phyloP scores from a whole-genome alignment of 2,329 filamentous ascomycete species.

The Aspergillus bombycis region DNA sequence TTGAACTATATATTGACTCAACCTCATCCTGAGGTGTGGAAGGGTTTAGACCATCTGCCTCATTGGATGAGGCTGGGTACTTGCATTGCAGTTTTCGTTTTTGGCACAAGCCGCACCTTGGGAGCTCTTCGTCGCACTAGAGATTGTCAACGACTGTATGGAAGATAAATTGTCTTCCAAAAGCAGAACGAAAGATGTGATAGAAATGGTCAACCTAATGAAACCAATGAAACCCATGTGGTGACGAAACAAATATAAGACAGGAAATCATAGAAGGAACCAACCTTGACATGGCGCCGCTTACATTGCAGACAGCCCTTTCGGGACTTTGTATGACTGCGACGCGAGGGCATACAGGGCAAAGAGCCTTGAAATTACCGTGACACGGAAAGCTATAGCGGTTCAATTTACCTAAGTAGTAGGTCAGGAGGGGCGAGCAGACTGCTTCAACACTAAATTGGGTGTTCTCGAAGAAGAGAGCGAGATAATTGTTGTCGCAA shows the following conservation, averaged over 20 bases:
- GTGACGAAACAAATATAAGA: neutral
- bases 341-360: slow-evolving; percentile 33
- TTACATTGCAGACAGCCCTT: slow-evolving; percentile 46
- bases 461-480: neutral
- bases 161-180: neutral
- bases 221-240: neutral
- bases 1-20: slow-evolving; percentile 8
- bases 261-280: slow-evolving; percentile 7
- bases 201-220: neutral
- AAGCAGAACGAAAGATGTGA: neutral
- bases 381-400: neutral
- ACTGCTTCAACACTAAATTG: neutral
- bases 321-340: slow-evolving; percentile 44
- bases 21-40: slow-evolving; percentile 24
- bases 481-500: neutral
- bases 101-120: slow-evolving; percentile 40
- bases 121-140: slow-evolving; percentile 43
- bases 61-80: slow-evolving; percentile 31
- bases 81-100: slow-evolving; percentile 41
- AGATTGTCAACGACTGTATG: neutral
- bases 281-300: slow-evolving; percentile 43
- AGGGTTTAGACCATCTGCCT: slow-evolving; percentile 29
- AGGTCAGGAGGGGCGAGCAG: neutral
- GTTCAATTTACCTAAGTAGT: neutral
- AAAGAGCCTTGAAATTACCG: slow-evolving; percentile 5